A percentile compares a stretch with the other conserved stretches of the same genome.
phyloP scores from a whole-genome alignment of 768 basidiomycete genomes.

The Rhizopogon sp. region DNA sequence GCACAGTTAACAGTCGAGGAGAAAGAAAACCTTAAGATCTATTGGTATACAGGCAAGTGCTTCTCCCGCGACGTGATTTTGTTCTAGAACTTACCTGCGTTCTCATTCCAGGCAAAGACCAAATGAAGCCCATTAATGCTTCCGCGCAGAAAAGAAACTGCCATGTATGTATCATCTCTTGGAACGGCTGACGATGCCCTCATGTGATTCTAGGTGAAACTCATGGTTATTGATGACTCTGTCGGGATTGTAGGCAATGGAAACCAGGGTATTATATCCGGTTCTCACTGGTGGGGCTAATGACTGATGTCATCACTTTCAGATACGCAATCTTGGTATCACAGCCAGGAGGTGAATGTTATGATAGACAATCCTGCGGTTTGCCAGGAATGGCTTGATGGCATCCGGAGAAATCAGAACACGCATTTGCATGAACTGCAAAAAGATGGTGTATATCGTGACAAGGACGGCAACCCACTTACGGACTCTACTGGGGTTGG shows the following conservation, averaged over 20 bases:
- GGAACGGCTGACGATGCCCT: background rate
- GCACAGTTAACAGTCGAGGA: conserved; percentile 39
- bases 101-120: conserved; percentile 45
- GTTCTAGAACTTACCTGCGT: background rate
- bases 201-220: conserved; percentile 39
- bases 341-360: conserved; percentile 66
- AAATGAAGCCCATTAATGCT: conserved; percentile 60
- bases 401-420: conserved; percentile 48
- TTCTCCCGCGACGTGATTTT: background rate
- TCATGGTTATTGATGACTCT: conserved; percentile 61
- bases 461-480: conserved; percentile 37
- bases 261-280: conserved; percentile 47
- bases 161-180: conserved; percentile 35
- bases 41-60: conserved; percentile 45
- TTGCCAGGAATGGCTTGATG: conserved; percentile 52
- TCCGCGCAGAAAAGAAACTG: conserved; percentile 66
- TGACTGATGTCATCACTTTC: conserved; percentile 6
- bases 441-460: conserved; percentile 55
- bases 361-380: conserved; percentile 53
- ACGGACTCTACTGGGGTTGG: conserved; percentile 34
- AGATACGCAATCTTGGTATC: conserved; percentile 70
- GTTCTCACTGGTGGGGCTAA: background rate
- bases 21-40: conserved; percentile 43
- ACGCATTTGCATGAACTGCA: conserved; percentile 43
- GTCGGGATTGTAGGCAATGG: conserved; percentile 68